Conservation (phyloP, 768 basidiomycete genomes). For the Leccinum variicolor region DNA sequence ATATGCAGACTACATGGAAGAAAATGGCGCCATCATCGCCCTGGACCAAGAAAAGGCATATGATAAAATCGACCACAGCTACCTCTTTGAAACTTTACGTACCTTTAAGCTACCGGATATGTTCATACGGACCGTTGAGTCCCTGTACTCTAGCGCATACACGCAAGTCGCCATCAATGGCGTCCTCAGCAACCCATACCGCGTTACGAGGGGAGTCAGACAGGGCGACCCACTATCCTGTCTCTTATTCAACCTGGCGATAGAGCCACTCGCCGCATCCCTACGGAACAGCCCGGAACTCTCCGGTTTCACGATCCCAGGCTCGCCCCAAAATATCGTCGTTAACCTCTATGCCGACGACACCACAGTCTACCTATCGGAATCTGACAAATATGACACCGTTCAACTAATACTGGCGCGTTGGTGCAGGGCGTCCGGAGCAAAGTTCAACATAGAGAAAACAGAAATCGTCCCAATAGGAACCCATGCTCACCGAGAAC, state of each 20-base stretch:
- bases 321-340: neutral
- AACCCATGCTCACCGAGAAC: neutral
- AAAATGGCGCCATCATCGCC: conserved; percentile 26
- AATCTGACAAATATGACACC: neutral
- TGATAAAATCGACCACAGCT: conserved; percentile 34
- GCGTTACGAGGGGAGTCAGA: conserved; percentile 23
- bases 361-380: neutral
- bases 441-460: conserved; percentile 23
- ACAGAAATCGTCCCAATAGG: conserved; percentile 29
- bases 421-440: conserved; percentile 31
- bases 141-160: neutral
- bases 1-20: conserved; percentile 8
- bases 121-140: neutral
- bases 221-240: conserved; percentile 37
- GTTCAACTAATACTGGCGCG: conserved; percentile 20
- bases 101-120: neutral
- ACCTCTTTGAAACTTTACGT: conserved; percentile 4
- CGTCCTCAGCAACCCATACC: neutral
- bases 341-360: neutral
- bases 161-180: neutral
- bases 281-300: neutral
- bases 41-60: conserved; percentile 40
- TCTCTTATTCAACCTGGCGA: conserved; percentile 30
- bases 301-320: neutral
- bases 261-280: conserved; percentile 20